Conservation (phyloP, 2,329 filamentous ascomycete genomes). For the Dactylellina drechsleri region DNA sequence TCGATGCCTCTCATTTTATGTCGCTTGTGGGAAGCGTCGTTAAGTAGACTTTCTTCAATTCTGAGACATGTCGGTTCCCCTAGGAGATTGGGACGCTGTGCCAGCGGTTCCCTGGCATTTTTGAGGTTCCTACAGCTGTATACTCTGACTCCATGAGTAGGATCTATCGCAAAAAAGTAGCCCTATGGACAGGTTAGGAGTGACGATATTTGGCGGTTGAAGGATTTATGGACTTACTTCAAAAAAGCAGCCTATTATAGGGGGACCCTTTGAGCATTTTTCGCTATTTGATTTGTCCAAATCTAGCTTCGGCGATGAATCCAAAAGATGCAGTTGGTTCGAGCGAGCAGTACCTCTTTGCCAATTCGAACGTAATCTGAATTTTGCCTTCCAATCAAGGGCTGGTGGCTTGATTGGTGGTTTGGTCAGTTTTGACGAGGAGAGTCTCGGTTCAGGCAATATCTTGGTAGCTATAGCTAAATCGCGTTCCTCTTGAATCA, state of each 20-base stretch:
- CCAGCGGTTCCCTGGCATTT: background rate
- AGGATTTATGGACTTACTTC: slow-evolving; percentile 18
- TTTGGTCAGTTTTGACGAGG: slow-evolving; percentile 9
- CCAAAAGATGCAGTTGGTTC: slow-evolving; percentile 17
- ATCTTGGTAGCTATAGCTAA: slow-evolving; percentile 59
- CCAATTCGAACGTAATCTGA: slow-evolving; percentile 92
- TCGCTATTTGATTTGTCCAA: background rate
- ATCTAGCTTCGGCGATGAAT: background rate
- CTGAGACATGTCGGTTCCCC: slow-evolving; percentile 37
- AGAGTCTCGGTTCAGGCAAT: slow-evolving; percentile 25
- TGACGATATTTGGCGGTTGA: too few species aligned
- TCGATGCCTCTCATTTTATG: slow-evolving; percentile 29
- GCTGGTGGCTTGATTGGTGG: slow-evolving; percentile 68
- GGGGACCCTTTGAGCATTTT: background rate
- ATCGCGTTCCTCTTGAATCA: slow-evolving; percentile 53
- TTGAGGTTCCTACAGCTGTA: slow-evolving; percentile 11
- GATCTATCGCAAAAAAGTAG: slow-evolving; percentile 40
- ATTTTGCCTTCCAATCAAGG: slow-evolving; percentile 87
- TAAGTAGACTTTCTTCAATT: slow-evolving; percentile 38
- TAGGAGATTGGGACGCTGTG: slow-evolving; percentile 1
- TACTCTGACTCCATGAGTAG: slow-evolving; percentile 31
- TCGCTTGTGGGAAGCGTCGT: slow-evolving; percentile 20
- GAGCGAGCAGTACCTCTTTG: slow-evolving; percentile 66
- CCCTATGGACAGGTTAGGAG: slow-evolving; percentile 29
- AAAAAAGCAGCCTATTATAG: slow-evolving; percentile 37